Conservation (phyloP, 2,329 filamentous ascomycete genomes). For the Fusarium oxysporum region DNA sequence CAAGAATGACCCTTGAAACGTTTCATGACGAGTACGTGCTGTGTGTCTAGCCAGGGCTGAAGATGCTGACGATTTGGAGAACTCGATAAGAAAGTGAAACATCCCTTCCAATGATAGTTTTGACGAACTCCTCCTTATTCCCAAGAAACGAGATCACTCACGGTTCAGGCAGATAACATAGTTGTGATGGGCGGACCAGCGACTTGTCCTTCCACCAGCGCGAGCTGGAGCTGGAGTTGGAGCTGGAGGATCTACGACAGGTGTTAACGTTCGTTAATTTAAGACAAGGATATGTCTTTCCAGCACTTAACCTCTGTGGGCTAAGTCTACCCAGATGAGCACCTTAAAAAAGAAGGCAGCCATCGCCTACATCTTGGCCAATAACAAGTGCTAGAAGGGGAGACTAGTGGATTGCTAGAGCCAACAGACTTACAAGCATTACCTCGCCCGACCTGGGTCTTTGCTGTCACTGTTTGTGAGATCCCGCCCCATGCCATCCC, state of each 20-base stretch:
- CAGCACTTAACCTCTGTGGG: background rate
- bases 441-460: constrained; percentile 1
- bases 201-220: background rate
- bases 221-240: background rate
- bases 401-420: constrained; percentile 1
- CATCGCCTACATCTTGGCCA: background rate
- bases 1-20: background rate
- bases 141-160: background rate
- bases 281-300: background rate
- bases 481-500: background rate
- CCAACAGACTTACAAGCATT: constrained; percentile 32
- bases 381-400: background rate
- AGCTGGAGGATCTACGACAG: background rate
- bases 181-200: background rate
- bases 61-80: background rate
- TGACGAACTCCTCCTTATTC: background rate
- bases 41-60: background rate
- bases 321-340: background rate
- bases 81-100: background rate
- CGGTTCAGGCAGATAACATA: background rate
- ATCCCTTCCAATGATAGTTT: background rate
- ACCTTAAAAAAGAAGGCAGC: constrained; percentile 12
- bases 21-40: background rate
- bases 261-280: background rate
- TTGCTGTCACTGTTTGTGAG: background rate